Base-by-base conservation (phyloP, 257 asterid genomes). In the Nemophila menziesii region DNA sequence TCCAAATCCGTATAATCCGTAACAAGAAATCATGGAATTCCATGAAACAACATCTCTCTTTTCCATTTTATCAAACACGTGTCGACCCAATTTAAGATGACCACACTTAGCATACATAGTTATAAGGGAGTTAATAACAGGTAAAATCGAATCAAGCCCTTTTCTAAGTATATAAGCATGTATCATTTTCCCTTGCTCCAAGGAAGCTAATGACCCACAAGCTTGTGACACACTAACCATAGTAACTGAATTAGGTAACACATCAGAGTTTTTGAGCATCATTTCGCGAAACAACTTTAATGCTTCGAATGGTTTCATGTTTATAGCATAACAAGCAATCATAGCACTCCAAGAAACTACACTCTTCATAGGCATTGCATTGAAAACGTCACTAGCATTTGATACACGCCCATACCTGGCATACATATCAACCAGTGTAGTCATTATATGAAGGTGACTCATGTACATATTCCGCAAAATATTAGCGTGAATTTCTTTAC, bases 221-320 rank as follows among this genome's bases (percentile, higher is more conserved):
- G 95, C 93, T 66, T 79, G 97, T 38, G 82, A 78, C 58, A 79
- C 95, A 44, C 93, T 80, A 43, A 87, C 92, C 93, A 87, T 83
- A 11, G 97, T 87, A 50, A 83, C 92, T 4, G 97, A 87, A 58
- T 83, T 83, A 11, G 97, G 97, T 59, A 77, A 44, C 58, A 73
- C 26, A 34, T 57, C 73, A 33, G 51, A 56, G 38, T 46, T 61
- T 59, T 60, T 72, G 17, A 55, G 67, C 79, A 86, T 68, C 86
- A 82, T 70, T 56, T 74, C 72, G 8, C 66, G 61, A 52, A 86
- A 79, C 65, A 86, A 54, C 46, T 77, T 72, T 19, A 82, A 67
- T 2, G 94, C 94, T 16, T 79, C 87, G 17, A 64, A 62, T 5
- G 94, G 72, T 66, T 46, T 74, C 16, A 70, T 82, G 7, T 82